Conservation (phyloP, 768 basidiomycete species). For the Suillus sp. region DNA sequence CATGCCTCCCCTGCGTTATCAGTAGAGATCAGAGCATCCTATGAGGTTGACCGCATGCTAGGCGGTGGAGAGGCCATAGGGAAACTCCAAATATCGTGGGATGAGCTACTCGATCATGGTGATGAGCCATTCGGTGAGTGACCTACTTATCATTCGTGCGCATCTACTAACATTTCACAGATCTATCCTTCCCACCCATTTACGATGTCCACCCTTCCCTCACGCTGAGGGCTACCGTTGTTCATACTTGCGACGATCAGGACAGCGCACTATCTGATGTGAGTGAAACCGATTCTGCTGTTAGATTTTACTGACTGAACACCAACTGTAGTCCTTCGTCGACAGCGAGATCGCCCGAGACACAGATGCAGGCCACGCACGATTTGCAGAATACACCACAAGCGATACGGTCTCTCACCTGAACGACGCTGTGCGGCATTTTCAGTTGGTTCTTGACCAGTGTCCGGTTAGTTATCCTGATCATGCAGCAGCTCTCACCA, state of each 20-base stretch:
- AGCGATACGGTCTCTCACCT: neutral
- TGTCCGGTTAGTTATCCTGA: neutral
- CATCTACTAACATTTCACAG: neutral
- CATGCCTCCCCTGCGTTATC: neutral
- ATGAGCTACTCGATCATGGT: neutral
- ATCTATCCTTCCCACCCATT: neutral
- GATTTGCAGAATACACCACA: neutral
- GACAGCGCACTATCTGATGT: neutral
- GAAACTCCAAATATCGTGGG: neutral
- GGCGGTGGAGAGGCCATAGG: neutral
- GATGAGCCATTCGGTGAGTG: neutral
- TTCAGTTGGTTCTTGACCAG: neutral
- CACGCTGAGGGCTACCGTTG: neutral
- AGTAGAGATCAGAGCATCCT: neutral
- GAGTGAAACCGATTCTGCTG: neutral
- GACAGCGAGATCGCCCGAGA: neutral
- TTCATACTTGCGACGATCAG: neutral
- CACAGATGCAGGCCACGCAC: neutral
- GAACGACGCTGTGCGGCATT: neutral
- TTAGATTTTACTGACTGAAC: neutral
- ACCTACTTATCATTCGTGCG: neutral
- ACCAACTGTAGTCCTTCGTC: neutral
- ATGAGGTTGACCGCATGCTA: neutral
- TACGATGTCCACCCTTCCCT: neutral
- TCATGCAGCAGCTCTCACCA: neutral